phyloP scores from a whole-genome alignment of 345 rosid species.

The Eucalyptus globulus region DNA sequence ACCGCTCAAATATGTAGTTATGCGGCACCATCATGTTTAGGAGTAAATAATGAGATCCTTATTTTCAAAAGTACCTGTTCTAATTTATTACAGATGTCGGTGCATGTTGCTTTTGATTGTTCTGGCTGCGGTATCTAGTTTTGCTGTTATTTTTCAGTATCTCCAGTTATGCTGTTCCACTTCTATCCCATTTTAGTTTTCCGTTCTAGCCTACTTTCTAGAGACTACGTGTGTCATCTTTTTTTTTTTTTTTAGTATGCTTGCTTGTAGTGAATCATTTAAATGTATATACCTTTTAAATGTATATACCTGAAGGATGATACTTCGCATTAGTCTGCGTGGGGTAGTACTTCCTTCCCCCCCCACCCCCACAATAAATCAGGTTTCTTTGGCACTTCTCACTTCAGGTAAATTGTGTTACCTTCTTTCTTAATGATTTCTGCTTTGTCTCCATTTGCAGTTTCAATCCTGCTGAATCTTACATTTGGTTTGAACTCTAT shows the following conservation, averaged over 20 bases:
- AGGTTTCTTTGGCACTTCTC: not conserved
- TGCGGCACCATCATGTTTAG: not conserved
- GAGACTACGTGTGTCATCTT: not conserved
- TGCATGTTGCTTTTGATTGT: not conserved
- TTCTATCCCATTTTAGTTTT: not conserved
- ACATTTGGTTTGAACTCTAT: slow-evolving; percentile 80
- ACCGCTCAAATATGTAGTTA: not conserved
- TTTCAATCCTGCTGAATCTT: slow-evolving; percentile 79
- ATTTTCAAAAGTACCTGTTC: not conserved
- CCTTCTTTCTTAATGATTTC: not conserved
- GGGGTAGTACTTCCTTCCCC: not conserved
- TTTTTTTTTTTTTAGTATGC: not conserved
- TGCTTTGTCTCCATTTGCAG: slow-evolving; percentile 7
- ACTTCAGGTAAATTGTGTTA: not conserved
- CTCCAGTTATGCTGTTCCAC: not conserved
- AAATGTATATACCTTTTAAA: not conserved
- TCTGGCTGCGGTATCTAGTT: not conserved
- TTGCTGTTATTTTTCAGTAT: not conserved
- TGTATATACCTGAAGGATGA: not conserved
- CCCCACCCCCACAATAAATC: not conserved
- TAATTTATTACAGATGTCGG: not conserved
- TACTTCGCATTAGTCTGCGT: not conserved
- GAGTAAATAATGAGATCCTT: not conserved
- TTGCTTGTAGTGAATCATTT: not conserved
- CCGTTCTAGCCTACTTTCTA: not conserved